Percentiles rank a stretch among this genome's conserved stretches.
Conservation (phyloP, 768 basidiomycete genomes). For the Termitomyces sp. region DNA sequence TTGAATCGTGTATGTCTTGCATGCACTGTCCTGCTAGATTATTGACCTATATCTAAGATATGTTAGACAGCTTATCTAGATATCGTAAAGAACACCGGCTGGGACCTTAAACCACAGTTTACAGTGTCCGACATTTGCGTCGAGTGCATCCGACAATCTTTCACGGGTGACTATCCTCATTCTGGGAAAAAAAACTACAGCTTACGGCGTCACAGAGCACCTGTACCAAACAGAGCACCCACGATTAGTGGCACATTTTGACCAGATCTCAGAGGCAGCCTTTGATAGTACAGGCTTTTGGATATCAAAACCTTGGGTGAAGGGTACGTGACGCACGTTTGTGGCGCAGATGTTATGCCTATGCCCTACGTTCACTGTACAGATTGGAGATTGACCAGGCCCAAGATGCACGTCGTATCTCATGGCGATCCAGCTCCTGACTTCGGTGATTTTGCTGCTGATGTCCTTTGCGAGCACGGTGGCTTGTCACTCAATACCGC, state of each 20-base stretch:
- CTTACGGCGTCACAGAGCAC: slow-evolving; percentile 40
- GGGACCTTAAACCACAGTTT: slow-evolving; percentile 43
- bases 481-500: slow-evolving; percentile 48
- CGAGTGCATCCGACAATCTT: slow-evolving; percentile 49
- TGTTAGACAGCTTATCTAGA: slow-evolving; percentile 37
- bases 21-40: neutral
- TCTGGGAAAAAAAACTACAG: neutral
- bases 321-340: slow-evolving; percentile 39
- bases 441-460: slow-evolving; percentile 42
- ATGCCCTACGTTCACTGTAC: neutral
- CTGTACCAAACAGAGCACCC: slow-evolving; percentile 69
- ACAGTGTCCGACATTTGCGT: slow-evolving; percentile 51
- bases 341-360: neutral
- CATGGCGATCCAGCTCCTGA: slow-evolving; percentile 67
- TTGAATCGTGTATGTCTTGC: slow-evolving; percentile 43
- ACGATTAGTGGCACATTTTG: slow-evolving; percentile 51
- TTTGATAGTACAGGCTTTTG: slow-evolving; percentile 48
- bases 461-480: slow-evolving; percentile 74
- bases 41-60: neutral
- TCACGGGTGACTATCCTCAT: slow-evolving; percentile 41
- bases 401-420: slow-evolving; percentile 66
- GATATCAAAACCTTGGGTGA: slow-evolving; percentile 79
- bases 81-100: slow-evolving; percentile 40
- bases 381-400: slow-evolving; percentile 74
- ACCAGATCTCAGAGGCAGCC: slow-evolving; percentile 40